phyloP scores from a whole-genome alignment of 2,329 filamentous ascomycete genomes.

The Hypoxylon sp. region DNA sequence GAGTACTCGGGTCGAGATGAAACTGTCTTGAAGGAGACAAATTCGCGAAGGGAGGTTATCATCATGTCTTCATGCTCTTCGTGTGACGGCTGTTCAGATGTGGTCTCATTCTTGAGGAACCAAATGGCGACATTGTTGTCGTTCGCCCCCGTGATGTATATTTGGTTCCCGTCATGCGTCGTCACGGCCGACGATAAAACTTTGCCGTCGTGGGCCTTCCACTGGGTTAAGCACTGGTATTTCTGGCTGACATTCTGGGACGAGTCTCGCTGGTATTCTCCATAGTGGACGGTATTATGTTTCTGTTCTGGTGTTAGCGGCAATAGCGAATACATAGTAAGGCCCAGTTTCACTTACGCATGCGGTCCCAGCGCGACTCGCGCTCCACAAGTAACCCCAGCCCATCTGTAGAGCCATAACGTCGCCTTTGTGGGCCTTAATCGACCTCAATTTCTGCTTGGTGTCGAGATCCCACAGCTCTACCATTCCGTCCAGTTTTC shows the following conservation, averaged over 20 bases:
- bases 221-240: conserved; percentile 79
- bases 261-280: conserved; percentile 59
- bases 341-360: conserved; percentile 65
- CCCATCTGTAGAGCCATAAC: conserved; percentile 87
- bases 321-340: conserved; percentile 23
- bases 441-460: conserved; percentile 84
- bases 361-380: conserved; percentile 85
- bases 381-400: conserved; percentile 85
- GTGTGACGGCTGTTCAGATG: conserved; percentile 46
- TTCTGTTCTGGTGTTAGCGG: conserved; percentile 55
- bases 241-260: conserved; percentile 73
- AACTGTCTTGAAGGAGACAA: conserved; percentile 91
- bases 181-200: conserved; percentile 85
- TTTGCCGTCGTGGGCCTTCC: conserved; percentile 86
- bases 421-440: conserved; percentile 82
- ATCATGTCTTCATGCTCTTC: conserved; percentile 62
- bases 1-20: conserved; percentile 87
- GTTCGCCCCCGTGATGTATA: conserved; percentile 95
- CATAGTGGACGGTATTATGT: conserved; percentile 72
- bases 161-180: conserved; percentile 72
- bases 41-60: conserved; percentile 79
- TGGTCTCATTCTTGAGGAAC: conserved; percentile 68
- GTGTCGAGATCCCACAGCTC: conserved; percentile 98
- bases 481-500: conserved; percentile 85
- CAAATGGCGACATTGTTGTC: conserved; percentile 90